Evolutionary conservation across 2,329 filamentous ascomycete genomes (phyloP).

Genomic region (Tricladium varicosporioides): DNA sequence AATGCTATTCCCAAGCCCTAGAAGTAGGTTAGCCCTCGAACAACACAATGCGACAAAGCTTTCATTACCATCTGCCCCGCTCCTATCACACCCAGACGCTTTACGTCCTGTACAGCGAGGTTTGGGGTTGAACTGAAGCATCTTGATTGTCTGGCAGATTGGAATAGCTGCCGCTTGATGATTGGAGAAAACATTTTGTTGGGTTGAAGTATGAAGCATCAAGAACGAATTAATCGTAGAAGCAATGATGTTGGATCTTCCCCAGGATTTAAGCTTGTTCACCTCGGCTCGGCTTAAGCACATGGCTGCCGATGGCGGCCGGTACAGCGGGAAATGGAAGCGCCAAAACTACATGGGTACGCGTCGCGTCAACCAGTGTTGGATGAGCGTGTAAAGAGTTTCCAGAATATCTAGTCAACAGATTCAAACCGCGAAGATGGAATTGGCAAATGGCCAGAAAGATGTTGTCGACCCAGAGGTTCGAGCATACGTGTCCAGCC

Average conservation of each 20-base stretch:
- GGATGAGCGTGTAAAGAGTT: slow-evolving; percentile 22
- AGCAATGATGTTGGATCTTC: slow-evolving; percentile 7
- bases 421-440: slow-evolving; percentile 43
- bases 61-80: slow-evolving; percentile 89
- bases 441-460: slow-evolving; percentile 47
- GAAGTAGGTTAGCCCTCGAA: slow-evolving; percentile 8
- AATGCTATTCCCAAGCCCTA: slow-evolving; percentile 95
- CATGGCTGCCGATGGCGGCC: neutral
- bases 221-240: neutral
- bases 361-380: slow-evolving; percentile 10
- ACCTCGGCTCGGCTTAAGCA: slow-evolving; percentile 17
- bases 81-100: slow-evolving; percentile 85
- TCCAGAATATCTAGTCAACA: slow-evolving; percentile 4
- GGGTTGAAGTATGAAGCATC: slow-evolving; percentile 1
- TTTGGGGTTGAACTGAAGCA: slow-evolving; percentile 68
- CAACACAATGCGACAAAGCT: neutral
- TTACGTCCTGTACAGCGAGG: slow-evolving; percentile 68
- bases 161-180: slow-evolving; percentile 25
- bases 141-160: slow-evolving; percentile 35
- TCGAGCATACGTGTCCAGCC: slow-evolving; percentile 87
- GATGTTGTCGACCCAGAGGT: slow-evolving; percentile 86
- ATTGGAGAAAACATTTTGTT: slow-evolving; percentile 30
- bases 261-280: slow-evolving; percentile 15
- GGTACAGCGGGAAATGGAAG: neutral
- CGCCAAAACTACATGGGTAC: slow-evolving; percentile 16